phyloP scores from a whole-genome alignment of 192 early-diverging fungal genomes.

The Dissophora globulifera region DNA sequence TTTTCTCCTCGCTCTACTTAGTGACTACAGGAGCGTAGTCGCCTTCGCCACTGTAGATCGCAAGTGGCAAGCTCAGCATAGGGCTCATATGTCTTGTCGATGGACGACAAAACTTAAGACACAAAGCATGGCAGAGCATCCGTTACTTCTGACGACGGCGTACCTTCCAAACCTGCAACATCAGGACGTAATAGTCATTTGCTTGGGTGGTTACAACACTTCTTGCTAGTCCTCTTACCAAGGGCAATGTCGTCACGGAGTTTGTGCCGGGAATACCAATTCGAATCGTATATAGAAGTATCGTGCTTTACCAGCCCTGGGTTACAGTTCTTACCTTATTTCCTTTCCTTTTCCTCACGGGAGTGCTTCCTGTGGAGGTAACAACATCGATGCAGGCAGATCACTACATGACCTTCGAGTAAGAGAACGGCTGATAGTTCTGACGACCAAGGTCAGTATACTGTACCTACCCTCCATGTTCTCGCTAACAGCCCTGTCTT shows the following conservation, averaged over 20 bases:
- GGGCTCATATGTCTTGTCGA: conserved; percentile 27
- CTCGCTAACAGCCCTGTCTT: neutral
- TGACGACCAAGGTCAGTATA: neutral
- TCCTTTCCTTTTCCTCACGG: neutral
- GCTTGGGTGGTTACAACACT: conserved; percentile 41
- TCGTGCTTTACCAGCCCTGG: too few species aligned
- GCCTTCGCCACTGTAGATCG: neutral
- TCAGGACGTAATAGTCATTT: conserved; percentile 16
- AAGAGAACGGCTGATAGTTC: neutral
- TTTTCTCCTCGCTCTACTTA: conserved; percentile 13
- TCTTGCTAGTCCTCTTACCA: neutral
- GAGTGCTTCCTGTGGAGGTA: conserved; percentile 1
- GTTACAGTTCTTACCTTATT: too few species aligned
- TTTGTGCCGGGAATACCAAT: too few species aligned
- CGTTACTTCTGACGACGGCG: too few species aligned
- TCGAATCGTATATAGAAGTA: too few species aligned
- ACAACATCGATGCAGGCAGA: conserved; percentile 34
- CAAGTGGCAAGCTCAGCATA: conserved; percentile 6
- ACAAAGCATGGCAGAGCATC: too few species aligned
- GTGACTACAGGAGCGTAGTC: conserved; percentile 13
- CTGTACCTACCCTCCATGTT: neutral
- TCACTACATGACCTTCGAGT: conserved; percentile 38
- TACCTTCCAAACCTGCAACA: conserved; percentile 16
- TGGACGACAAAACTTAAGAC: too few species aligned
- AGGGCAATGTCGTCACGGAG: conserved; percentile 23